Conservation (phyloP, 2,329 filamentous ascomycete species). For the Aspergillus ruber region DNA sequence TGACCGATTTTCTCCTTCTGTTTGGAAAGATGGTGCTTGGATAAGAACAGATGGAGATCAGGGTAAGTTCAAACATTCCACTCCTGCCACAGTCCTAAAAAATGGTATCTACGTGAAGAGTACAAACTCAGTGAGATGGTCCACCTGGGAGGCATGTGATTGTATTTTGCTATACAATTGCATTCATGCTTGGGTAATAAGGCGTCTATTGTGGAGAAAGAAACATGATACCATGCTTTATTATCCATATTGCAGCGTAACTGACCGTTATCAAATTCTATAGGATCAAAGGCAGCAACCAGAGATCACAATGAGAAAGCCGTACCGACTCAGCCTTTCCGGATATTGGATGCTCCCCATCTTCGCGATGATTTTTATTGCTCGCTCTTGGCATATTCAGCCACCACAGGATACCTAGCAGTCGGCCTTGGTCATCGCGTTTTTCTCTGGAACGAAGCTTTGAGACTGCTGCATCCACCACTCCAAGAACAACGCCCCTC, state of each 20-base stretch:
- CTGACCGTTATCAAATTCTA: conserved; percentile 13
- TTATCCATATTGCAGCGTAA: neutral
- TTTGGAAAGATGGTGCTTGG: conserved; percentile 38
- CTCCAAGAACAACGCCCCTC: conserved; percentile 43
- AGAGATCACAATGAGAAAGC: conserved; percentile 29
- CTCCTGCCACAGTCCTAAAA: neutral
- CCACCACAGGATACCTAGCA: conserved; percentile 66
- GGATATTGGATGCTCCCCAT: conserved; percentile 79
- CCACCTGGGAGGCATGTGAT: no score
- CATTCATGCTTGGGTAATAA: conserved; percentile 4
- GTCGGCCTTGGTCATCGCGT: conserved; percentile 74
- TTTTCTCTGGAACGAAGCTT: conserved; percentile 80
- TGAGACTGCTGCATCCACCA: conserved; percentile 57
- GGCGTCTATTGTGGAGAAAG: neutral
- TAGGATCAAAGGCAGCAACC: conserved; percentile 16
- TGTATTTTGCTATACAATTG: no score
- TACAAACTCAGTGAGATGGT: no score
- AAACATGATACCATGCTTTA: neutral
- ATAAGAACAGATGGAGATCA: conserved; percentile 22
- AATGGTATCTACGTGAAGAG: no score
- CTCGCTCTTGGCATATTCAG: conserved; percentile 79
- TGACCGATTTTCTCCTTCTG: conserved; percentile 26
- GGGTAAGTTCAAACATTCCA: conserved; percentile 24
- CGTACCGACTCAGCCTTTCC: conserved; percentile 69
- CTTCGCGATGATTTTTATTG: conserved; percentile 96